Evolutionary conservation across 768 basidiomycete species (phyloP).

Genomic region (Rossbeevera mucosa): DNA sequence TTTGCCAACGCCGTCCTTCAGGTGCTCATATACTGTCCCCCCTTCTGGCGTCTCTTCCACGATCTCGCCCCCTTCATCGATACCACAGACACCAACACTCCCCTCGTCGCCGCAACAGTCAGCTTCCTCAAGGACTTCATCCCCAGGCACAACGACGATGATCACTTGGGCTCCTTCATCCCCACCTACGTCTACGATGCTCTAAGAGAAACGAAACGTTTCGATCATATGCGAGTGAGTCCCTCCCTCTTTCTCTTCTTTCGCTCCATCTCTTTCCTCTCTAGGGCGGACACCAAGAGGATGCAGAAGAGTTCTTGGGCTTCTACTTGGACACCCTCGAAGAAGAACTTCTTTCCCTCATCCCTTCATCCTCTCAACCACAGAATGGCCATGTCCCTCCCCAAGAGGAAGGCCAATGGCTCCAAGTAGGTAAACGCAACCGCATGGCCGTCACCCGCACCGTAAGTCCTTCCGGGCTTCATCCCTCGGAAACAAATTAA

Average conservation of each 20-base stretch:
- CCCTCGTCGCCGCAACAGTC: constrained; percentile 64
- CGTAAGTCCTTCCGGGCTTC: too few relatives aligned
- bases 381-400: constrained; percentile 7
- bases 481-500: too few relatives aligned
- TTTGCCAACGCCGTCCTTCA: constrained; percentile 96
- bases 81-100: constrained; percentile 35
- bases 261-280: constrained; percentile 2
- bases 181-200: constrained; percentile 88
- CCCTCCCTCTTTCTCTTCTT: not conserved
- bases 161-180: constrained; percentile 71
- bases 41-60: constrained; percentile 74
- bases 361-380: constrained; percentile 22
- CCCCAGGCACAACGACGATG: constrained; percentile 35
- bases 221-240: constrained; percentile 87
- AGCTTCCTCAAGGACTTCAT: constrained; percentile 77
- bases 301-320: constrained; percentile 98
- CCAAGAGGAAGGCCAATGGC: constrained; percentile 72
- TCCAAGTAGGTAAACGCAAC: constrained; percentile 86
- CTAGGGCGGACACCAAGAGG: constrained; percentile 93
- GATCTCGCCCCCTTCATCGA: constrained; percentile 58
- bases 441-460: constrained; percentile 73
- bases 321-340: constrained; percentile 94
- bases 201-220: constrained; percentile 88
- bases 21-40: constrained; percentile 82
- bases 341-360: constrained; percentile 73